Evolutionary conservation across 164 flowering plant genomes (phyloP), one percentile per base, ranked within the genome.

Genomic region (Litsea cubeba): DNA sequence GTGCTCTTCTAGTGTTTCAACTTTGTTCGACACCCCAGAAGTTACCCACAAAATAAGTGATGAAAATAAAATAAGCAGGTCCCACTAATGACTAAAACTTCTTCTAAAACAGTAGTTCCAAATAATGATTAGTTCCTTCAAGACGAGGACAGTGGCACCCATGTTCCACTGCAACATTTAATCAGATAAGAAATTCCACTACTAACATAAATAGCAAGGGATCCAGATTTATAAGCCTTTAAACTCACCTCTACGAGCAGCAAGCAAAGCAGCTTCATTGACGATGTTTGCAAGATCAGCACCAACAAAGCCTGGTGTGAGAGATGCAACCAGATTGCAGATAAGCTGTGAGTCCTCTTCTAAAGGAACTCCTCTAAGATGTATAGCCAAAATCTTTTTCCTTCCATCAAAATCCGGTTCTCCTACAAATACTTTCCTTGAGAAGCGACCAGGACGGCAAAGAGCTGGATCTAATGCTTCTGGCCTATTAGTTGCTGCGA

Each of bases 271-370:
- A 57, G 99, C 87, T 83, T 95, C 99, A 77, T 95, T 95, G 76
- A 93, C 90, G 35, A 93, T 87, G 81, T 95, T 95, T 65, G 99
- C 98, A 60, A 95, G 97, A 87, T 95, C 99, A 80, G 99, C 99
- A 77, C 99, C 99, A 8, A 92, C 98, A 78, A 92, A 84, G 51
- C 98, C 95, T 60, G 86, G 91, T 51, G 99, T 93, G 40, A 93
- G 89, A 75, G 97, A 91, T 18, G 98, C 98, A 74, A 95, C 91
- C 51, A 95, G 84, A 79, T 82, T 79, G 76, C 97, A 90, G 32
- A 93, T 87, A 66, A 92, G 81, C 64, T 79, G 63, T 28, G 58
- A 62, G 76, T 95, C 91, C 82, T 93, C 98, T 81, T 93, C 98
- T 4, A 95, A 79, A 70, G 99, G 99, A 76, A 95, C 86, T 63